These are phyloP conservation scores for Mortierella sp. DNA, from an alignment of 371 early-diverging fungal species.

Conservation along the genomic window DNA sequence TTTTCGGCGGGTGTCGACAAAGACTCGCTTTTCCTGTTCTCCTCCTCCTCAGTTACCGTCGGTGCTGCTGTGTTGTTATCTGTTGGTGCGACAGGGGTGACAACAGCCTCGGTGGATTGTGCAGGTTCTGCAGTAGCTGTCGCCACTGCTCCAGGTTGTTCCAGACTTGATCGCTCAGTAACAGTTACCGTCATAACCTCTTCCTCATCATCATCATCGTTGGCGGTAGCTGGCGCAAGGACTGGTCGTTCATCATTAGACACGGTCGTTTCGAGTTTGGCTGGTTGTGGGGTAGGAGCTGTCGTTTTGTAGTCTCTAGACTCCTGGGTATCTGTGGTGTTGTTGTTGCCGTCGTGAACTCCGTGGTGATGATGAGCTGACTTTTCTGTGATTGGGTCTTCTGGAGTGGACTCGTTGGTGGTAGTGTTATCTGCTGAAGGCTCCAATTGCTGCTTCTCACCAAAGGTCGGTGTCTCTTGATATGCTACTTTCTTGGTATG, in stretches of 20 bases:
- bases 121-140: neutral
- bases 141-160: neutral
- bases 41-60: neutral
- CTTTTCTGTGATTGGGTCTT: neutral
- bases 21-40: neutral
- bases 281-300: neutral
- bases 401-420: neutral
- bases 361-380: neutral
- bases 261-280: neutral
- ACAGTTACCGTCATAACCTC: neutral
- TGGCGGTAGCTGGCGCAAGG: neutral
- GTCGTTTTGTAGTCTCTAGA: neutral
- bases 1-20: neutral
- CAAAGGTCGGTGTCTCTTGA: neutral
- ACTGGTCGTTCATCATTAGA: neutral
- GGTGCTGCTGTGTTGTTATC: neutral
- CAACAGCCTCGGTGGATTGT: neutral
- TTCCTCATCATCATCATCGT: neutral
- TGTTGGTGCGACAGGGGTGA: neutral
- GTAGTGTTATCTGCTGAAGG: neutral
- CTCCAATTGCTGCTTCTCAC: neutral
- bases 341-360: neutral
- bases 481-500: neutral
- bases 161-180: neutral
- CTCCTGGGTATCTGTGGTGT: slow-evolving; percentile 4